phyloP scores from a whole-genome alignment of 116 monocot genomes.

The Zostera marina region DNA sequence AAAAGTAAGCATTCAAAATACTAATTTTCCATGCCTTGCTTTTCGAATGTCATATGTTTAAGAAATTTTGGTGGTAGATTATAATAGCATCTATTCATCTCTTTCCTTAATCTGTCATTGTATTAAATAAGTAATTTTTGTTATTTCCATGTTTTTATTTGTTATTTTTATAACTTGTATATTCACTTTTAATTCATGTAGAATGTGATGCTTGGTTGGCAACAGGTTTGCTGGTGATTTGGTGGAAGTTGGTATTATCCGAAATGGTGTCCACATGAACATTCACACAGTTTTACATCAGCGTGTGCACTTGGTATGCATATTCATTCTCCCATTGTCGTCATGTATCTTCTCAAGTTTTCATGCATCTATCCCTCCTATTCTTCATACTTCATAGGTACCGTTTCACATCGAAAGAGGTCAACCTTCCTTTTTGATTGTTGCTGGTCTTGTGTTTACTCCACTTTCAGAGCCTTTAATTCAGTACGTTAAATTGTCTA shows the following conservation, averaged over 20 bases:
- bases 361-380: background rate
- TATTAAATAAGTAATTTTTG: background rate
- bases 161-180: background rate
- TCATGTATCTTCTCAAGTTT: background rate
- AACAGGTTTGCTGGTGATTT: conserved; percentile 82
- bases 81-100: too few relatives aligned
- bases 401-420: conserved; percentile 69
- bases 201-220: conserved; percentile 2
- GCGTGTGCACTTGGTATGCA: conserved; percentile 72
- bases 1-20: conserved; percentile 44
- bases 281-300: conserved; percentile 51
- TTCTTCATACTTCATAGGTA: conserved; percentile 33
- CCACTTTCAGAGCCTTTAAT: conserved; percentile 91
- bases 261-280: conserved; percentile 52
- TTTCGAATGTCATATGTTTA: too few relatives aligned
- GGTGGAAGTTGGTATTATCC: conserved; percentile 71
- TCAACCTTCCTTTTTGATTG: conserved; percentile 57
- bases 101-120: too few relatives aligned
- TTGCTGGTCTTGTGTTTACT: conserved; percentile 79
- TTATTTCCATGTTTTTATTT: background rate
- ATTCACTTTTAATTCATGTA: background rate
- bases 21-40: background rate
- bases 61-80: too few relatives aligned
- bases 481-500: conserved; percentile 44
- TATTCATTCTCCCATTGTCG: background rate